These are phyloP conservation scores for Globisporangium spinosum DNA, from an alignment of 352 stramenopile species.

Conservation along the genomic window DNA sequence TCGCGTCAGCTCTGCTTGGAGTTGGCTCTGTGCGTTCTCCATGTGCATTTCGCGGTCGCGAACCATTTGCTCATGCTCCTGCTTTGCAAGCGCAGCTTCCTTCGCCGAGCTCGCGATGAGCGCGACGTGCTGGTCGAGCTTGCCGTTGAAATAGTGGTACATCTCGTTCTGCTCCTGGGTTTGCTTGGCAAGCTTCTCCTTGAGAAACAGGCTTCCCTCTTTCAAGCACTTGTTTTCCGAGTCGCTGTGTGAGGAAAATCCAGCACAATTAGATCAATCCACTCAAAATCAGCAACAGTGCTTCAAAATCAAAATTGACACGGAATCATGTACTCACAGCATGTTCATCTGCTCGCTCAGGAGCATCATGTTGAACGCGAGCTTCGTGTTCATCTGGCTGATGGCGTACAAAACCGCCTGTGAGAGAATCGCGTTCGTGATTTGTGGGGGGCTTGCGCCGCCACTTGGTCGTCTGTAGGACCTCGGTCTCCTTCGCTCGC, in stretches of 20 bases:
- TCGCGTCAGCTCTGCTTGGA: constrained; percentile 18
- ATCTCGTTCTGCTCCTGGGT: constrained; percentile 73
- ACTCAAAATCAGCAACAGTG: neutral
- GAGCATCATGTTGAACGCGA: constrained; percentile 65
- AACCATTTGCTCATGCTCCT: constrained; percentile 18
- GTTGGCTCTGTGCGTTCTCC: constrained; percentile 14
- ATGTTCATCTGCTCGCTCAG: constrained; percentile 46
- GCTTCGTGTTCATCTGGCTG: constrained; percentile 44
- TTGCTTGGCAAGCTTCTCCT: constrained; percentile 34
- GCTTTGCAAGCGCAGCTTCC: constrained; percentile 25
- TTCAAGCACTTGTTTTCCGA: constrained; percentile 32
- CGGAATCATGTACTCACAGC: constrained; percentile 12
- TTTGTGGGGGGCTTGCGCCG: neutral
- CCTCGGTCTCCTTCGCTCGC: neutral
- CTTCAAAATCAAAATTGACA: neutral
- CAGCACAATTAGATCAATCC: neutral
- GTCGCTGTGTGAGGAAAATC: constrained; percentile 19
- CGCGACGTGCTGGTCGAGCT: constrained; percentile 75
- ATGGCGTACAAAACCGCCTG: constrained; percentile 42
- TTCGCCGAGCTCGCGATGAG: constrained; percentile 58
- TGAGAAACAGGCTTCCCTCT: constrained; percentile 47
- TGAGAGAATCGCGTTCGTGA: constrained; percentile 43
- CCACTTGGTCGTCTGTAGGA: neutral
- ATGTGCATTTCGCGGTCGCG: constrained; percentile 20
- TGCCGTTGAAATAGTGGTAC: constrained; percentile 86